Evolutionary conservation across 306 rosid species (phyloP), one percentile per base, ranked within the genome.

Genomic region (Clitoria ternatea): DNA sequence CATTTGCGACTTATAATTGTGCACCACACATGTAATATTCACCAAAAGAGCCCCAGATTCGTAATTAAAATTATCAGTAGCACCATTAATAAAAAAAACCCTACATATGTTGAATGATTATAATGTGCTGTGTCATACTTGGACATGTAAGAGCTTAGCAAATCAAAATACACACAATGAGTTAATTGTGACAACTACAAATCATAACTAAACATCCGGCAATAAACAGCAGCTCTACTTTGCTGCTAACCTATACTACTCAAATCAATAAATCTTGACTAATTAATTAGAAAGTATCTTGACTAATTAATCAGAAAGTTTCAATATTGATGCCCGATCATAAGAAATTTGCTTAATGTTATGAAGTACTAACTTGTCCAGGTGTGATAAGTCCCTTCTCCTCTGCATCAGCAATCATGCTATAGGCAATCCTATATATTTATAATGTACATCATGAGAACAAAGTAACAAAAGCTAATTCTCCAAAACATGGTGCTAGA

Each of bases 331-430:
- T 35, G 42, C 12, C 33, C 20, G 18, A 73, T 55, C 15, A 12
- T 42, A 14, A 1, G 61, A 44, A 27, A 69, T 40, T 62, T 64
- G 66, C 72, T 48, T 32, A n/a, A n/a, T n/a, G n/a, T n/a, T n/a
- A n/a, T n/a, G n/a, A n/a, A n/a, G 66, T 52, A 81, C 83, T 56
- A 77, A 88, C 90, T 88, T 83, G 27, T 29, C 85, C 88, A 1
- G 87, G 88, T 20, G 83, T 74, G 68, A 88, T 85, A 49, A 81
- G 77, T 18, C 87, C 87, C 61, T 77, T 85, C 2, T 72, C 87
- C 81, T 85, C 90, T 2, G 87, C 90, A 84, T 85, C 94, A 7
- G 84, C 66, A 75, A 88, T 85, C 94, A 85, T 88, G 29, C 90
- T 85, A 65, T 79, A 85, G 4, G 88, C 93, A 72, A 85, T 85